phyloP scores from a whole-genome alignment of 1,139 yeast species.

The Barnettozyma hawaiiensis region DNA sequence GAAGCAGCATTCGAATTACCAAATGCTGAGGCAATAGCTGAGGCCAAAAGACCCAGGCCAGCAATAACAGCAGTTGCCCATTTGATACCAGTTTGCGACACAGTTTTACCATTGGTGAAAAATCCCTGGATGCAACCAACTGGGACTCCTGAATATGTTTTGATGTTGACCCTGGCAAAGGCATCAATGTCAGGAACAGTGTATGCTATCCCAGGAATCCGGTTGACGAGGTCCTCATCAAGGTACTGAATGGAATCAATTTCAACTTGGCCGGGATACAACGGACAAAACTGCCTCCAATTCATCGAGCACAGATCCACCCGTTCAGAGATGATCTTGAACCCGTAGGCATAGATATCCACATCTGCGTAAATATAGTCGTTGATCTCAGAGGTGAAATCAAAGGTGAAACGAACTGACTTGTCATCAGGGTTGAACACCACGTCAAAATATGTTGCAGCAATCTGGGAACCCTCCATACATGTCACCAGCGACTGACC shows the following conservation, averaged over 20 bases:
- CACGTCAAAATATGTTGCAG: constrained; percentile 63
- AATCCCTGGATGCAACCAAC: constrained; percentile 67
- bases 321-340: constrained; percentile 47
- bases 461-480: constrained; percentile 59
- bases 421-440: constrained; percentile 60
- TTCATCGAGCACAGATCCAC: constrained; percentile 55
- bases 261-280: constrained; percentile 65
- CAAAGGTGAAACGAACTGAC: constrained; percentile 54
- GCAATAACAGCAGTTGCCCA: constrained; percentile 84
- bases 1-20: constrained; percentile 80
- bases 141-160: constrained; percentile 33
- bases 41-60: constrained; percentile 66
- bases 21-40: constrained; percentile 63
- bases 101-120: constrained; percentile 69
- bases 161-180: constrained; percentile 48
- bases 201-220: constrained; percentile 68
- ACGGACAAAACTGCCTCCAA: constrained; percentile 79
- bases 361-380: constrained; percentile 53
- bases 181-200: constrained; percentile 78
- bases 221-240: constrained; percentile 36
- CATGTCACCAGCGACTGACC: constrained; percentile 73
- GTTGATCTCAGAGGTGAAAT: constrained; percentile 54
- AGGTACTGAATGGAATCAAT: constrained; percentile 62
- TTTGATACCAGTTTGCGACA: constrained; percentile 68
- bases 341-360: constrained; percentile 72